phyloP scores from a whole-genome alignment of 495 filamentous ascomycete species.

The Aspergillus cavernicola region DNA sequence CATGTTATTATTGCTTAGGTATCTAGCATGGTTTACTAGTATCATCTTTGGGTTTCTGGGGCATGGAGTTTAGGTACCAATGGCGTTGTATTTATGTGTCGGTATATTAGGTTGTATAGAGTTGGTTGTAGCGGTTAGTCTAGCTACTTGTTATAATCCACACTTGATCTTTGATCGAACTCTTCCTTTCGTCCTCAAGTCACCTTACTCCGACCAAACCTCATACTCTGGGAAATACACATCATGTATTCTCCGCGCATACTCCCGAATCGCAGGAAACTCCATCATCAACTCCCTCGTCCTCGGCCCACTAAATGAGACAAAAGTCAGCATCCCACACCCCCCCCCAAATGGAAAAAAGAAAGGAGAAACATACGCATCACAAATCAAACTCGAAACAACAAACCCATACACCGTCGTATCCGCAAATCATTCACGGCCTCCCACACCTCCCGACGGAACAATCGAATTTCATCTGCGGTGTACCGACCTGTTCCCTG shows the following conservation, averaged over 20 bases:
- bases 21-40: not conserved
- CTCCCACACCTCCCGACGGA: constrained; percentile 52
- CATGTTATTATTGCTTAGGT: not conserved
- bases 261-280: constrained; percentile 51
- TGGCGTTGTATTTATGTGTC: constrained; percentile 15
- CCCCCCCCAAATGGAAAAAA: not conserved
- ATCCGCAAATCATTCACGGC: constrained; percentile 47
- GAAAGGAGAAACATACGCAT: constrained; percentile 44
- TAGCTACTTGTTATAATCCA: not conserved
- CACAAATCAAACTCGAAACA: constrained; percentile 42
- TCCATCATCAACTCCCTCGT: constrained; percentile 37
- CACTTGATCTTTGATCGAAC: not conserved
- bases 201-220: constrained; percentile 9
- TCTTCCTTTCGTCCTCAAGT: too few relatives aligned
- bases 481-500: constrained; percentile 54
- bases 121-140: not conserved
- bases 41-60: not conserved
- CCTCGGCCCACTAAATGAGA: constrained; percentile 40
- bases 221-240: constrained; percentile 58
- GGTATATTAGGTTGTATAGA: constrained; percentile 11
- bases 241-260: constrained; percentile 54
- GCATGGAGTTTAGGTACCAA: not conserved
- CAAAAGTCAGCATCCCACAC: not conserved
- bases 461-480: constrained; percentile 41
- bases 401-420: constrained; percentile 56